These are phyloP conservation scores for Prunus davidiana DNA, from an alignment of 306 rosid species.

Conservation along the genomic window DNA sequence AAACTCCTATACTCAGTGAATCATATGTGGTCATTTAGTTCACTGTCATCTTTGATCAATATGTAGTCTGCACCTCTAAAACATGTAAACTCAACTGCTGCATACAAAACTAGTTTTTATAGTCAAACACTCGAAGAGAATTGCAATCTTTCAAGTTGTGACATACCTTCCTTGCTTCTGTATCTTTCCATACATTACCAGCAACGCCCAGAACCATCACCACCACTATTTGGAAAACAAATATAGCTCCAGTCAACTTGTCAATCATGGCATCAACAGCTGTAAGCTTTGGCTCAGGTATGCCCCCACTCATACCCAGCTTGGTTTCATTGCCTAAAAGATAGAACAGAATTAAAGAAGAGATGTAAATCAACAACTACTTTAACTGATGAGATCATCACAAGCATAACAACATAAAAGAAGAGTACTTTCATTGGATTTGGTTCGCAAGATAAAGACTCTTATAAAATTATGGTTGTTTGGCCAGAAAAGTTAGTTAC, in stretches of 20 bases:
- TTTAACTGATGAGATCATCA: conserved; percentile 6
- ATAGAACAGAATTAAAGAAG: conserved; percentile 15
- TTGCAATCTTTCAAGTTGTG: conserved; percentile 16
- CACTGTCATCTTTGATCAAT: not conserved
- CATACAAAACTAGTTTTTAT: not conserved
- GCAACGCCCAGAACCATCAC: conserved; percentile 95
- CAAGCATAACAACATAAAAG: not conserved
- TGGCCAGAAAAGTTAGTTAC: not conserved
- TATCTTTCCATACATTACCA: conserved; percentile 97
- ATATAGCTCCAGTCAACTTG: conserved; percentile 98
- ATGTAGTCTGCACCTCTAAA: conserved; percentile 3
- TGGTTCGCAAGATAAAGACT: not conserved
- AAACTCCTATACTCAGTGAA: not conserved
- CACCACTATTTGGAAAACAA: conserved; percentile 92
- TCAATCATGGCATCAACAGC: conserved; percentile 97
- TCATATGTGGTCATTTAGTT: not conserved
- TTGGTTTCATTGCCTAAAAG: conserved; percentile 93
- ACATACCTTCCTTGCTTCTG: conserved; percentile 90
- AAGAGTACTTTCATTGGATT: not conserved
- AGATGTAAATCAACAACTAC: conserved; percentile 14
- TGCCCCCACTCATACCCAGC: conserved; percentile 97
- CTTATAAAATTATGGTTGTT: not conserved
- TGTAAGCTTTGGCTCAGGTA: conserved; percentile 98
- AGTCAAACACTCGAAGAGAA: conserved; percentile 15
- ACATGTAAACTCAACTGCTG: conserved; percentile 8